Conservation (phyloP, 2,329 filamentous ascomycete genomes). For the Fusarium brevicatenulatum region DNA sequence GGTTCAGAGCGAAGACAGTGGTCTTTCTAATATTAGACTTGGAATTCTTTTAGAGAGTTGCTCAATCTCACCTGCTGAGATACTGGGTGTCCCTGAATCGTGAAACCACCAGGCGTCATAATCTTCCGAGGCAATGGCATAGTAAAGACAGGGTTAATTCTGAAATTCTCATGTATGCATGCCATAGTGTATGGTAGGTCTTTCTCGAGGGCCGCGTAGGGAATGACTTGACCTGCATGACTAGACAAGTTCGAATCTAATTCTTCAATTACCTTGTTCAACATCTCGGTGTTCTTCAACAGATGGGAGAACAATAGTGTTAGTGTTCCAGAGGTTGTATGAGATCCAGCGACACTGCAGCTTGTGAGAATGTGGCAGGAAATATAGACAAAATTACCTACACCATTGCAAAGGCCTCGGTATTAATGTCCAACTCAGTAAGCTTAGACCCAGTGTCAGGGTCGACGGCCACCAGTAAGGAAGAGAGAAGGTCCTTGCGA, state of each 20-base stretch:
- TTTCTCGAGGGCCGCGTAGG: background rate
- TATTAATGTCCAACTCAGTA: background rate
- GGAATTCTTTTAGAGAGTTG: no score
- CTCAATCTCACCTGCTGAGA: background rate
- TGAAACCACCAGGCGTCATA: background rate
- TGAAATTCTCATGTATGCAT: background rate
- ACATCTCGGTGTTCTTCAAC: background rate
- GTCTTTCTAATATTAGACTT: background rate
- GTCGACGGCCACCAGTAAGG: background rate
- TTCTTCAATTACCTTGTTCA: background rate
- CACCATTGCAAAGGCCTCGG: background rate
- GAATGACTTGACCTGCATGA: fast-evolving
- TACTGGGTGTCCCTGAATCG: background rate
- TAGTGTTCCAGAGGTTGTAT: background rate
- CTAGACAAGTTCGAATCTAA: background rate
- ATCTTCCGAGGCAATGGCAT: background rate
- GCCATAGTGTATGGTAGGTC: background rate
- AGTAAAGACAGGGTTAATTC: background rate
- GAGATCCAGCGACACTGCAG: background rate
- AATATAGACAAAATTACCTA: background rate
- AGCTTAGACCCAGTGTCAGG: background rate
- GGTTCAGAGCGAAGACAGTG: background rate
- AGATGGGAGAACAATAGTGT: background rate
- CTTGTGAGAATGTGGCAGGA: background rate
- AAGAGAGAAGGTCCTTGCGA: background rate